Conservation (phyloP, 129 eudicot species). For the Artemisia argyi region DNA sequence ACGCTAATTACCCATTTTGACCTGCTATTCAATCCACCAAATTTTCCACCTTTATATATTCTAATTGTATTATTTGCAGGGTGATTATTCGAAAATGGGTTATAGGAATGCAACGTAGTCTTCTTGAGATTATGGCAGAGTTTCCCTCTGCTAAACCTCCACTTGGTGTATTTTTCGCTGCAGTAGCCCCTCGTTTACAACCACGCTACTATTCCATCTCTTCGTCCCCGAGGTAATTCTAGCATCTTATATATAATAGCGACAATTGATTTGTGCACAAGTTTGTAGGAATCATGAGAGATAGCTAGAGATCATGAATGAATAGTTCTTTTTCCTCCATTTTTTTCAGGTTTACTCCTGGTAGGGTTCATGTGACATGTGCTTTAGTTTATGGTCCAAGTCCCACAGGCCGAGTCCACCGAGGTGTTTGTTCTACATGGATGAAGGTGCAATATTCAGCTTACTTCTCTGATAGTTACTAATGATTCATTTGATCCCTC, state of each 20-base stretch:
- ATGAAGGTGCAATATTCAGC: constrained; percentile 58
- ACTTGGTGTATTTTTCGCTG: constrained; percentile 81
- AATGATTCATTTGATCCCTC: neutral
- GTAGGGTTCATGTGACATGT: constrained; percentile 76
- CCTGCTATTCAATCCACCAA: neutral
- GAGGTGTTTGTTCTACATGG: constrained; percentile 87
- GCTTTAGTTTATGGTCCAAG: constrained; percentile 70
- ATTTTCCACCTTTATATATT: neutral
- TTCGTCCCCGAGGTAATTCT: constrained; percentile 67
- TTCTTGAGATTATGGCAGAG: constrained; percentile 71
- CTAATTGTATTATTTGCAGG: constrained; percentile 36
- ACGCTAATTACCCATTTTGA: neutral
- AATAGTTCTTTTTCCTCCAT: neutral
- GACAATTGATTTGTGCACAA: neutral
- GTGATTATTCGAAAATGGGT: constrained; percentile 74
- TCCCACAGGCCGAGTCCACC: constrained; percentile 75
- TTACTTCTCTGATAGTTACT: constrained; percentile 1
- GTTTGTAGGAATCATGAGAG: neutral
- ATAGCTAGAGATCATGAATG: neutral
- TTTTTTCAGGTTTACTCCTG: constrained; percentile 62
- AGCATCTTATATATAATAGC: neutral
- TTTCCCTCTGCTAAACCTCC: constrained; percentile 90
- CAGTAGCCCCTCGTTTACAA: constrained; percentile 74
- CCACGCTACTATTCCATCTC: constrained; percentile 86
- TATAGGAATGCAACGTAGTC: constrained; percentile 70